Evolutionary conservation across 148 eudicot genomes (phyloP), one percentile per base, ranked within the genome.

Genomic region (Spergularia marina): DNA sequence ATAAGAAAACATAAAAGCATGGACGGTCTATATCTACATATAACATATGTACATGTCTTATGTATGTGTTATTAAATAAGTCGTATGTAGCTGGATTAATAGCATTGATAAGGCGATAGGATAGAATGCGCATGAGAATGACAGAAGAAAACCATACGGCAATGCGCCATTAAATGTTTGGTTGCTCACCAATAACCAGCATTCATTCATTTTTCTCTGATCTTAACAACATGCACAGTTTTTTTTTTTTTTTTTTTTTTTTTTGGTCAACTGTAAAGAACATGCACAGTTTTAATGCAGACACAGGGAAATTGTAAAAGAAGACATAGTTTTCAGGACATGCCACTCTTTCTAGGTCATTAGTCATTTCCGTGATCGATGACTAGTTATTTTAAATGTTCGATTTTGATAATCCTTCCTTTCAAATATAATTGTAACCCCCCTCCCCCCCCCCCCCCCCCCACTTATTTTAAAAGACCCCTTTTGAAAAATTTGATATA

Each of bases 301-400:
- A 30, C 36, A 30, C 36, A 30, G 36, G 4, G 2, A 30, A 30
- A 30, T 30, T 56, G 17, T 10, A 36, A n/a, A 15, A 12, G 13
- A 18, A 13, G 66, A 17, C 75, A 70, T 80, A 40, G 71, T 62
- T 80, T 75, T 80, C 75, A 18, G 82, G 72, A 75, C 78, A 74
- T 44, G 61, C 62, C 55, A 53, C 58, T 10, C 60, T 30, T 47
- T 39, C 10, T 87, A 79, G 85, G 82, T 85, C 85, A 77, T 39
- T 30, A 72, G 74, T 81, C 82, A 79, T 52, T 82, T 74, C 71
- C 49, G 1, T 44, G 7, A 30, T 12, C 12, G 14, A 25, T 0
- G 12, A 20, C 72, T 66, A 16, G 52, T 4, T 15, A 66, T 39
- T 6, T 17, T 16, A 8, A 16, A 5, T 17, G 8, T 6, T 16